Base-by-base conservation (phyloP, 495 filamentous ascomycete genomes). In the Daldinia childiae region DNA sequence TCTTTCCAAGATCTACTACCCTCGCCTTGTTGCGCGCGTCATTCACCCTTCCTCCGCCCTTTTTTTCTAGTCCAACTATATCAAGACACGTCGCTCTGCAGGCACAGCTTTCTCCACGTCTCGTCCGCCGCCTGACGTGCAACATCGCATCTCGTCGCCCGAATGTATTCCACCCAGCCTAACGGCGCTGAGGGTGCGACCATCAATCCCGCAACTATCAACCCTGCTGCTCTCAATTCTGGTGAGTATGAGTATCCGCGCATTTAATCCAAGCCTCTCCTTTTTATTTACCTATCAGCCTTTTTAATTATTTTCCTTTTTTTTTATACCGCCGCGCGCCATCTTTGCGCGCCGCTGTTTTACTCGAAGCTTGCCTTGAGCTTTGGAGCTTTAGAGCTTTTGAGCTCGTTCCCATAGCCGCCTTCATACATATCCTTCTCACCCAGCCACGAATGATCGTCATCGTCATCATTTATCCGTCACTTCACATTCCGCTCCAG, bases 21-120 rank as follows among this genome's bases (percentile, higher is more conserved):
- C 72, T 76, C 70, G 68, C 68, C 71, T 66, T 51, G 48, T 80
- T 78, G 79, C 76, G 79, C 81, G 77, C 81, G 78, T 79, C 81
- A 82, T 82, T 80, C 79, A 80, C 76, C 78, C 78, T 73, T 75
- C 72, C 64, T 69, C 63, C 63, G 64, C 71, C 67, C 51, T 72
- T 70, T 66, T 39, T 62, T 68, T 56, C 71, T 78, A 84, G 74
- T 79, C 82, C 83, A 85, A 84, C 83, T 83, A 83, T 83, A 84
- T 85, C 83, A 83, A 83, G 83, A 85, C 82, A 85, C 83, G 82
- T 85, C 81, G 82, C 81, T 84, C 81, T 82, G 81, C 81, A 82
- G 76, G 76, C 76, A 76, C 68, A 73, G 71, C 71, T 57, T 76
- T 76, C 76, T 77, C 73, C 76, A 77, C 76, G 76, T 78, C 76